A percentile compares a stretch with the other conserved stretches of the same genome.
Evolutionary conservation across 768 basidiomycete species (phyloP).

Genomic region (Hericium coralloides): DNA sequence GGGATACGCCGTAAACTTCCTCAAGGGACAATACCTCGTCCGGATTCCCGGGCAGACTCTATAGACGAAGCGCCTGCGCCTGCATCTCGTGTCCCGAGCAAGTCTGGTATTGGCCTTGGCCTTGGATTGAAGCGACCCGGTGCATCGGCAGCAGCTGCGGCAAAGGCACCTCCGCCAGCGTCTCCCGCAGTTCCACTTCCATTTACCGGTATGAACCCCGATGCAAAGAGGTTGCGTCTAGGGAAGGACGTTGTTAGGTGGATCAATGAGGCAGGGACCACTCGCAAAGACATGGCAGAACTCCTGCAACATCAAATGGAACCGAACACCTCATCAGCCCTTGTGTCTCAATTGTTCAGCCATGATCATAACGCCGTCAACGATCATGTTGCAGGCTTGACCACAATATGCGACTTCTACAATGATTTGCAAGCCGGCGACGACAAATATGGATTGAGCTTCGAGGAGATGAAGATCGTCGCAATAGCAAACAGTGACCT

Average conservation of each 20-base stretch:
- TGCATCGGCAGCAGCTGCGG: conserved; percentile 20
- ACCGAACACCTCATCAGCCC: conserved; percentile 63
- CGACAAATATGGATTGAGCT: conserved; percentile 36
- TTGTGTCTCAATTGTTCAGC: conserved; percentile 78
- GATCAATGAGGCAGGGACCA: conserved; percentile 80
- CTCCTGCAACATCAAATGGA: conserved; percentile 90
- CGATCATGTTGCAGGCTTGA: conserved; percentile 77
- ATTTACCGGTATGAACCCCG: conserved; percentile 46
- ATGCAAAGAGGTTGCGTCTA: conserved; percentile 57
- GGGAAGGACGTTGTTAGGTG: conserved; percentile 73
- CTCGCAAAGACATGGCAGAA: conserved; percentile 82
- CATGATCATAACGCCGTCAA: conserved; percentile 94
- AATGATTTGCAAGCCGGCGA: conserved; percentile 45
- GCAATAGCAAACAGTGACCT: conserved; percentile 87
- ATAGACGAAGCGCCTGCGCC: conserved; percentile 24
- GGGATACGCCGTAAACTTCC: conserved; percentile 71
- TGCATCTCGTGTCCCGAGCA: conserved; percentile 26
- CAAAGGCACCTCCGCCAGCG: conserved; percentile 23
- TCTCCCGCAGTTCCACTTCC: conserved; percentile 21
- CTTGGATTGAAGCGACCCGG: conserved; percentile 37
- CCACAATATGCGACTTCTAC: conserved; percentile 69
- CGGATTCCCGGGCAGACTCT: conserved; percentile 33
- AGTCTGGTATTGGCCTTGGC: conserved; percentile 21
- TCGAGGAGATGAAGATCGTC: conserved; percentile 46
- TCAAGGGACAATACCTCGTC: conserved; percentile 41